phyloP scores from a whole-genome alignment of 371 early-diverging fungal genomes.

The Spiromyces aspiralis region DNA sequence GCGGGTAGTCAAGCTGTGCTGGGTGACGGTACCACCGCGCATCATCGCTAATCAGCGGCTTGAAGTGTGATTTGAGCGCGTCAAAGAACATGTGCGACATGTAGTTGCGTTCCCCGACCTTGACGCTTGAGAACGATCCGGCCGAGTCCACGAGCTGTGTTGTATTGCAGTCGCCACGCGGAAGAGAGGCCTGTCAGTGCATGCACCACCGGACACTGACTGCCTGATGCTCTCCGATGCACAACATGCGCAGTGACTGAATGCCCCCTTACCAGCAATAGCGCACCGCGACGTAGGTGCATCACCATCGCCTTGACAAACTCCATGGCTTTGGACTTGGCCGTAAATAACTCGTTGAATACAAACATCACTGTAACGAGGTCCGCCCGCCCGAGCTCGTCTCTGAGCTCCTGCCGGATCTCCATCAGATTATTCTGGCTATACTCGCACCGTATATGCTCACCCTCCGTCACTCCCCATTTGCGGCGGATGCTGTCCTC shows the following conservation, averaged over 20 bases:
- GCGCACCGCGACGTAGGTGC: constrained; percentile 44
- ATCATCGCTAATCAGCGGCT: constrained; percentile 46
- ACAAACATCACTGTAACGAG: constrained; percentile 80
- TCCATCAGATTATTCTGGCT: constrained; percentile 30
- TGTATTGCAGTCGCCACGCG: too few relatives aligned
- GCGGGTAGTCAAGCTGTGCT: constrained; percentile 47
- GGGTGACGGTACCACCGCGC: constrained; percentile 75
- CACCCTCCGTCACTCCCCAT: constrained; percentile 23
- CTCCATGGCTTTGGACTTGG: constrained; percentile 54
- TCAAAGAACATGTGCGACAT: constrained; percentile 82
- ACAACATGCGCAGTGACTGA: too few relatives aligned
- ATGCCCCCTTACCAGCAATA: constrained; percentile 40
- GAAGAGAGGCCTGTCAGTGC: too few relatives aligned
- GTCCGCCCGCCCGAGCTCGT: constrained; percentile 32
- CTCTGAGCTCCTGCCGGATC: constrained; percentile 21
- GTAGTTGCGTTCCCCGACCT: constrained; percentile 53
- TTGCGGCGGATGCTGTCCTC: constrained; percentile 27
- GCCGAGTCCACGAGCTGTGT: constrained; percentile 81
- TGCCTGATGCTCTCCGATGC: too few relatives aligned
- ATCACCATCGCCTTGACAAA: constrained; percentile 50
- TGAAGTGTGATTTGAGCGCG: constrained; percentile 47
- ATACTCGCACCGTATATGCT: constrained; percentile 30
- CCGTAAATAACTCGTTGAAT: constrained; percentile 69
- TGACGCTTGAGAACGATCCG: constrained; percentile 77
- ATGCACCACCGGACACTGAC: too few relatives aligned